These are phyloP conservation scores for Aureobasidium sp. DNA, from an alignment of 2,329 filamentous ascomycete species.

Conservation along the genomic window DNA sequence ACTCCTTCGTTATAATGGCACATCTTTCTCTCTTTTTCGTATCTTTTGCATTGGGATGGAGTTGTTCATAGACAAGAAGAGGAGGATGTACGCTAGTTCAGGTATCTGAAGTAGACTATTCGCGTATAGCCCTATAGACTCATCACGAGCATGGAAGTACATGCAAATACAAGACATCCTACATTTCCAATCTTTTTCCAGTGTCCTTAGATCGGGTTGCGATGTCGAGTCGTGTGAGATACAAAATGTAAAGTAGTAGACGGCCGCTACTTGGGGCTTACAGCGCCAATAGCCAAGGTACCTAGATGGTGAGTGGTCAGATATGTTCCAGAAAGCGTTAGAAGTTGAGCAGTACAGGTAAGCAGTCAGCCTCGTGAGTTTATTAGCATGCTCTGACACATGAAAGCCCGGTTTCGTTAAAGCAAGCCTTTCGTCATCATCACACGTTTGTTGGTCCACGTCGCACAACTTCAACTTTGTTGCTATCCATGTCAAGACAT, in stretches of 20 bases:
- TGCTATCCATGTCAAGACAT: background rate
- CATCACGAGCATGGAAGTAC: background rate
- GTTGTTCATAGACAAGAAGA: background rate
- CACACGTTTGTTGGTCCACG: slow-evolving; percentile 6
- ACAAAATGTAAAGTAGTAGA: too few species aligned
- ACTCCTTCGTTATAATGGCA: background rate
- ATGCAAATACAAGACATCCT: background rate
- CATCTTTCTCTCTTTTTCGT: background rate
- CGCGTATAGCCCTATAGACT: too few species aligned
- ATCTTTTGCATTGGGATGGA: slow-evolving; percentile 11
- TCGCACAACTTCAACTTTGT: background rate
- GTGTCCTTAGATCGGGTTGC: too few species aligned
- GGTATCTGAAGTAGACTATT: too few species aligned
- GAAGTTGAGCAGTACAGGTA: background rate
- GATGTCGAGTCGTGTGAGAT: background rate
- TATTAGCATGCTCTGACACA: background rate
- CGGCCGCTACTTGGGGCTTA: too few species aligned
- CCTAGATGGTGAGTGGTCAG: background rate
- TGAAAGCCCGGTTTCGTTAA: background rate
- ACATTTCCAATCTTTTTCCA: background rate
- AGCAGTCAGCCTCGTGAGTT: background rate
- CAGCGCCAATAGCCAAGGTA: background rate
- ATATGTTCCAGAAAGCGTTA: background rate
- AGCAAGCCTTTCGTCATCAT: background rate
- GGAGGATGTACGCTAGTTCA: background rate